These are phyloP conservation scores for Ophiocordyceps sinensis DNA, from an alignment of 2,329 filamentous ascomycete species.

Conservation along the genomic window DNA sequence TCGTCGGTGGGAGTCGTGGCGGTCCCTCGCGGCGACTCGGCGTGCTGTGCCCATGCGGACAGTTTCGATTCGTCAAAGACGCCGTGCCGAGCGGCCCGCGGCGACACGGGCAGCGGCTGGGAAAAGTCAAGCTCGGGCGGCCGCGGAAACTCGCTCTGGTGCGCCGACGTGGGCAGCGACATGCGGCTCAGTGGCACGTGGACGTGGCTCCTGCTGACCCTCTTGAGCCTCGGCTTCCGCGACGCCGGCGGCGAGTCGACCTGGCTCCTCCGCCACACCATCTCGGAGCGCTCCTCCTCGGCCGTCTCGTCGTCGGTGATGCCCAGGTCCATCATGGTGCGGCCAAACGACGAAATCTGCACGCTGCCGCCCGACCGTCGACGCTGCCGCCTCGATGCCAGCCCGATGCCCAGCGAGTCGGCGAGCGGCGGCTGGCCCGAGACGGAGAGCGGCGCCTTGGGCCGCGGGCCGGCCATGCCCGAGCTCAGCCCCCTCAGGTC, in stretches of 20 bases:
- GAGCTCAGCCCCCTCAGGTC: slow-evolving; percentile 35
- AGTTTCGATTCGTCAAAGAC: not conserved
- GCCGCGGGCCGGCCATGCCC: slow-evolving; percentile 13
- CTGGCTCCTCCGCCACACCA: slow-evolving; percentile 10
- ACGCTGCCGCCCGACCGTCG: slow-evolving; percentile 37
- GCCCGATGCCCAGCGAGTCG: slow-evolving; percentile 9
- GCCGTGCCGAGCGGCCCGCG: not conserved
- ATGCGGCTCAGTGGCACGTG: slow-evolving; percentile 13
- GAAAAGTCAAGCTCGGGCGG: not conserved
- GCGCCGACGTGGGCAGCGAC: not conserved
- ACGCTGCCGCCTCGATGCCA: slow-evolving; percentile 23
- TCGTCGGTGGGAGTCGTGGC: slow-evolving; percentile 13
- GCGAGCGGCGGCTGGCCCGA: slow-evolving; percentile 7
- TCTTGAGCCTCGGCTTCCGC: slow-evolving; percentile 27
- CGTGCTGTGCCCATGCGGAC: not conserved
- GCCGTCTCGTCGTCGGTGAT: slow-evolving; percentile 30
- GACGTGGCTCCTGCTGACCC: slow-evolving; percentile 23
- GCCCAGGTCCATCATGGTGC: slow-evolving; percentile 20
- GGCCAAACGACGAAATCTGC: slow-evolving; percentile 21
- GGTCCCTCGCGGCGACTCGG: slow-evolving; percentile 3
- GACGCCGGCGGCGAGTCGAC: slow-evolving; percentile 11
- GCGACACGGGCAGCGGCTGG: slow-evolving; percentile 3
- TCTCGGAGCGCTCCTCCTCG: slow-evolving; percentile 10
- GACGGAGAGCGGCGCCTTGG: slow-evolving; percentile 7
- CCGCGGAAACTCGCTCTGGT: not conserved